Base-by-base conservation (phyloP, 306 rosid genomes). In the Prinsepia uniflora region DNA sequence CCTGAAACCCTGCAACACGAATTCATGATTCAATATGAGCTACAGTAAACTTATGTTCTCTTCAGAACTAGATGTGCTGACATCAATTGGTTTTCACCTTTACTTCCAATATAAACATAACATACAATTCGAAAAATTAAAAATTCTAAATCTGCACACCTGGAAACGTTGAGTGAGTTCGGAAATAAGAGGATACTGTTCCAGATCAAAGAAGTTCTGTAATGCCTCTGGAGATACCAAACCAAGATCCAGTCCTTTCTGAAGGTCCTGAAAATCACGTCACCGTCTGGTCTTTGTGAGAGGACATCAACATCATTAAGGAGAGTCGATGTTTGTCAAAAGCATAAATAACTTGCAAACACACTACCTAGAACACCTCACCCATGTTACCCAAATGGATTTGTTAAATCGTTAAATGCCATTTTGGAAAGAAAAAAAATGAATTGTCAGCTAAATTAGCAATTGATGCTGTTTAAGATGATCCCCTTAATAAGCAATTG, bases 211-310 rank as follows among this genome's bases (percentile, higher is more conserved):
- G 80, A 93, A 90, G 88, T 93, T 87, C 68, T 90, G 93, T 66
- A 93, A 82, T 49, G 87, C 97, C 85, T 88, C 96, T 22, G 98
- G 98, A 57, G 98, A 84, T 77, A 93, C 92, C 79, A 93, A 77
- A 84, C 98, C 98, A 73, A 88, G 94, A 86, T 90, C 98, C 84
- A 90, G 82, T 75, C 98, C 98, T 79, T 89, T 91, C 75, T 90
- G 98, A 78, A 94, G 89, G 82, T 94, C 97, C 98, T 94, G 83
- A 81, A 80, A 77, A 69, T 59, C 71, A 81, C 63, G 34, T 53
- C 65, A 79, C 36, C 44, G 34, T 56, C 45, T 49, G 15, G 49
- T 74, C 58, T 69, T 49, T 34, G 53, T 80, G 9, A 73, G 80
- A 48, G 70, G 57, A 55, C 68, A 43, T 53, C n/a, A 59, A 17